Conservation (phyloP, 2,329 filamentous ascomycete species). For the Aurifilum marmelostoma region DNA sequence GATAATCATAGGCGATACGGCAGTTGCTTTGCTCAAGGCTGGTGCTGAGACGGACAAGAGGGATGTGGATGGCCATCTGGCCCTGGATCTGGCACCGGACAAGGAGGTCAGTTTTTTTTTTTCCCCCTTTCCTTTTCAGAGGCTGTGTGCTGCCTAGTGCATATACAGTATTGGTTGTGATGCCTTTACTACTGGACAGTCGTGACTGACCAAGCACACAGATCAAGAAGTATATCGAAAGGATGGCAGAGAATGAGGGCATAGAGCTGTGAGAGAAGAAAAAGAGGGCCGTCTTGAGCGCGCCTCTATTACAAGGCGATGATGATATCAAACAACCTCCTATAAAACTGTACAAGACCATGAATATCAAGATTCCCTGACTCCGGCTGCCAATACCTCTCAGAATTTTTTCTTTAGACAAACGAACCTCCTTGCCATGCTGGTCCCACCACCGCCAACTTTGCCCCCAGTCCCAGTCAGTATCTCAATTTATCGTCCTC, state of each 20-base stretch:
- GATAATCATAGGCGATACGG: slow-evolving; percentile 63
- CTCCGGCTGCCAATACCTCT: slow-evolving; percentile 13
- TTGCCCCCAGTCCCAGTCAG: too few species aligned
- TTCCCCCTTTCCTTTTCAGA: too few species aligned
- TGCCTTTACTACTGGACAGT: slow-evolving; percentile 12
- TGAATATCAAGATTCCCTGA: slow-evolving; percentile 24
- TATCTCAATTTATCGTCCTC: slow-evolving; percentile 70
- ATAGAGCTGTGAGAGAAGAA: slow-evolving; percentile 58
- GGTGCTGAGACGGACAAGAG: slow-evolving; percentile 82
- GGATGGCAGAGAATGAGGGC: slow-evolving; percentile 81
- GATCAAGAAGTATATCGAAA: slow-evolving; percentile 76
- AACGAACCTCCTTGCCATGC: background rate
- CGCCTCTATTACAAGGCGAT: background rate
- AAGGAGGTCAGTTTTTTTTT: slow-evolving; percentile 73
- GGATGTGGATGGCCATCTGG: slow-evolving; percentile 69
- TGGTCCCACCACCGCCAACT: background rate
- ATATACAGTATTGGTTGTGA: slow-evolving; percentile 22
- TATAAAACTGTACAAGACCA: slow-evolving; percentile 19
- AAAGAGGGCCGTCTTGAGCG: too few species aligned
- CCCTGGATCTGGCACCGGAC: slow-evolving; percentile 85
- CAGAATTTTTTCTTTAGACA: background rate
- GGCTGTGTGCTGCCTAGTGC: background rate
- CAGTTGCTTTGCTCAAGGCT: slow-evolving; percentile 78
- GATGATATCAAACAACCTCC: background rate
- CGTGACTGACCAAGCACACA: slow-evolving; percentile 45